Percentiles rank a stretch among this genome's conserved stretches.
phyloP scores from a whole-genome alignment of 78 protist species.

The Polysphondylium violaceum region DNA sequence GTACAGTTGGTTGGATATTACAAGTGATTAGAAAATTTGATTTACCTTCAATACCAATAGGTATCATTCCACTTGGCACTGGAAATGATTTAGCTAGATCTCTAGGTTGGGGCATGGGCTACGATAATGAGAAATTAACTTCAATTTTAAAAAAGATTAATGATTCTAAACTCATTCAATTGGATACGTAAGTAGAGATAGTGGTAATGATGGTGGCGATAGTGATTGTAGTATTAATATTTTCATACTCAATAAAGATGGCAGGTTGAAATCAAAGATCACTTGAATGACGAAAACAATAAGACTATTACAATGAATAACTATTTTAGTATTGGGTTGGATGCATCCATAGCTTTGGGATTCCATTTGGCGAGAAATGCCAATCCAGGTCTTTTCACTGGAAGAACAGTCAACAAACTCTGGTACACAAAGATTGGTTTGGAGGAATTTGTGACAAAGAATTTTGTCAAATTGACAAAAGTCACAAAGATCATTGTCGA shows the following conservation, averaged over 20 bases:
- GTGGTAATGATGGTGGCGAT: too few species aligned
- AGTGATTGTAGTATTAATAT: too few species aligned
- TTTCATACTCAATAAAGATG: slow-evolving; percentile 8
- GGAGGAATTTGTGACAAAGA: slow-evolving; percentile 50
- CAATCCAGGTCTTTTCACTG: slow-evolving; percentile 75
- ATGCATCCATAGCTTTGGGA: slow-evolving; percentile 82
- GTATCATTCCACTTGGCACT: slow-evolving; percentile 92
- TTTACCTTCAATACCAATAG: slow-evolving; percentile 65
- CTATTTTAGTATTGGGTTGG: slow-evolving; percentile 90
- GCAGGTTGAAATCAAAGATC: not conserved
- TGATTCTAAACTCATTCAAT: not conserved
- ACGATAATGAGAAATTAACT: slow-evolving; percentile 60
- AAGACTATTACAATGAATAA: slow-evolving; percentile 72
- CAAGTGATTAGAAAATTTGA: slow-evolving; percentile 30
- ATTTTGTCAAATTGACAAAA: not conserved
- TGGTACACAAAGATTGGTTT: slow-evolving; percentile 81
- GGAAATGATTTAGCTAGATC: slow-evolving; percentile 95
- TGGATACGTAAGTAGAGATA: too few species aligned
- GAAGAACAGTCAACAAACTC: slow-evolving; percentile 68
- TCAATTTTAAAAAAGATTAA: slow-evolving; percentile 7
- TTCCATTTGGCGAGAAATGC: slow-evolving; percentile 81
- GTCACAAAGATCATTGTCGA: slow-evolving; percentile 14
- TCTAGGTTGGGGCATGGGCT: slow-evolving; percentile 92
- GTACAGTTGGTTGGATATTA: slow-evolving; percentile 95
- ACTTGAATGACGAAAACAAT: not conserved